Percentiles rank a stretch among this genome's conserved stretches.
Evolutionary conservation across 306 rosid species (phyloP).

Genomic region (Vigna radiata): DNA sequence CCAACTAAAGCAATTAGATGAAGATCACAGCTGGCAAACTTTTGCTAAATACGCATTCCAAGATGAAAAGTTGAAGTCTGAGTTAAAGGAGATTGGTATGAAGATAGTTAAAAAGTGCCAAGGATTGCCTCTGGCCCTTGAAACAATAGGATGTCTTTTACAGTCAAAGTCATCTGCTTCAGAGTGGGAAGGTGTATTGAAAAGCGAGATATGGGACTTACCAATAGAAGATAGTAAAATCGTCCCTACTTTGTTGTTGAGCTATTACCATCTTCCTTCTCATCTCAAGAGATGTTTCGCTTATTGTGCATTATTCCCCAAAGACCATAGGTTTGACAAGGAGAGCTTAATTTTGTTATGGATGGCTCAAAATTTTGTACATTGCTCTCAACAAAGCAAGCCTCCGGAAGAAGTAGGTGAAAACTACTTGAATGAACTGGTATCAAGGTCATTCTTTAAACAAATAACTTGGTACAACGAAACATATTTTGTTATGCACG

Average conservation of each 20-base stretch:
- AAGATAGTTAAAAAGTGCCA: neutral
- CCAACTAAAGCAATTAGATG: neutral
- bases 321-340: neutral
- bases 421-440: neutral
- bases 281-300: neutral
- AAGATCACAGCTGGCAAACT: neutral
- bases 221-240: neutral
- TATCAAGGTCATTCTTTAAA: neutral
- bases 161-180: neutral
- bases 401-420: neutral
- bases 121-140: neutral
- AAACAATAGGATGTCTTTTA: neutral
- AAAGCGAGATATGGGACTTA: neutral
- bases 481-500: neutral
- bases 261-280: slow-evolving; percentile 1
- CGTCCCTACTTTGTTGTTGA: neutral
- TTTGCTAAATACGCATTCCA: neutral
- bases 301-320: neutral
- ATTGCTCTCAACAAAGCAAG: neutral
- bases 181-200: neutral
- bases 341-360: neutral
- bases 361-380: neutral
- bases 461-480: rapidly evolving
- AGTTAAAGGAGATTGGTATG: neutral
- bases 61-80: neutral